A percentile compares a stretch with the other conserved stretches of the same genome.
These are phyloP conservation scores for Phialemoniopsis sp. DNA, from an alignment of 2,329 filamentous ascomycete genomes.

Conservation along the genomic window DNA sequence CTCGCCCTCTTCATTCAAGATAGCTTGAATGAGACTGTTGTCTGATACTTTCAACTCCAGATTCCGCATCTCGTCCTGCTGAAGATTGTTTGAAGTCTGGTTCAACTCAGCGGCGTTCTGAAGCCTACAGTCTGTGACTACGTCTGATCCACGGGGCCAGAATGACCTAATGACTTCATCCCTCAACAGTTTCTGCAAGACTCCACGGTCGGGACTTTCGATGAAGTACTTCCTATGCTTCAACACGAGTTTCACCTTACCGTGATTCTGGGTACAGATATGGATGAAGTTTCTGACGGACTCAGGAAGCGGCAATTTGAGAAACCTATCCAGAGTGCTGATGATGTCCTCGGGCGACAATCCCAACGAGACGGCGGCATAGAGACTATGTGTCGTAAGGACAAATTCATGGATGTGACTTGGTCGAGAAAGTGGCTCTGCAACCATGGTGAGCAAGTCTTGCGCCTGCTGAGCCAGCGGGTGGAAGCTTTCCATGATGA, in stretches of 20 bases:
- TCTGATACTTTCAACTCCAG: no score
- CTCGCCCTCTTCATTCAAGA: constrained; percentile 25
- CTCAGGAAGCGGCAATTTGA: constrained; percentile 78
- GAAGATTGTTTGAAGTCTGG: no score
- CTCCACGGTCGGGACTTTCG: constrained; percentile 80
- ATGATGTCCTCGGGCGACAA: constrained; percentile 84
- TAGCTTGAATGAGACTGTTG: no score
- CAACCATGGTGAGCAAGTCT: constrained; percentile 89
- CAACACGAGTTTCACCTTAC: constrained; percentile 87
- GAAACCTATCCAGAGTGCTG: constrained; percentile 76
- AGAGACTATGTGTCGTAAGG: constrained; percentile 83
- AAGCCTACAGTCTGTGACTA: constrained; percentile 71
- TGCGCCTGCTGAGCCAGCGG: constrained; percentile 80
- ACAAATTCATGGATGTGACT: constrained; percentile 89
- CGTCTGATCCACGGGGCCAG: no score
- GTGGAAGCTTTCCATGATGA: constrained; percentile 90
- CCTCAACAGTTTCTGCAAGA: constrained; percentile 76
- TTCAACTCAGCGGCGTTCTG: constrained; percentile 64
- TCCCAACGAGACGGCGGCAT: constrained; percentile 88
- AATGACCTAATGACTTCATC: constrained; percentile 79
- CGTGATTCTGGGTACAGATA: constrained; percentile 83
- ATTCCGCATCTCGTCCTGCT: background rate
- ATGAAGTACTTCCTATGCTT: constrained; percentile 91
- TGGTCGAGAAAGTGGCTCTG: constrained; percentile 83
- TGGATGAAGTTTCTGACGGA: constrained; percentile 72